phyloP scores from a whole-genome alignment of 139 green algal species.

The Spirogloea muscicola region DNA sequence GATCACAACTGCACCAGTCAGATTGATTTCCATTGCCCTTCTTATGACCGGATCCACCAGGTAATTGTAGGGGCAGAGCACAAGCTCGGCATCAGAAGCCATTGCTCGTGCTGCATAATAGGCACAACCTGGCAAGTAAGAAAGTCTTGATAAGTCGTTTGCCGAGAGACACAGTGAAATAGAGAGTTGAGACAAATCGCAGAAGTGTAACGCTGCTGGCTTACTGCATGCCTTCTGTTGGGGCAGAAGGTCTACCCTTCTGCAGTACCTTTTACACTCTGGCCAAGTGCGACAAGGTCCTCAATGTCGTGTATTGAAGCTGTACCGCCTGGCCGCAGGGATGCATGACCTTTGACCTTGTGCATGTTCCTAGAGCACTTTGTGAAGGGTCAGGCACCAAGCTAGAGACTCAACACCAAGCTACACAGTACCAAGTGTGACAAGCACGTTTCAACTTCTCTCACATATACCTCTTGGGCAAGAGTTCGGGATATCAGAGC shows the following conservation, averaged over 20 bases:
- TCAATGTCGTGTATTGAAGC: conserved; percentile 84
- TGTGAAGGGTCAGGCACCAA: too few relatives aligned
- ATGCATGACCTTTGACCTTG: conserved; percentile 9
- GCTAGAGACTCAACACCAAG: too few relatives aligned
- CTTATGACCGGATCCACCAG: conserved; percentile 66
- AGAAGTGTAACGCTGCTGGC: too few relatives aligned
- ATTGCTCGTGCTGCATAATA: conserved; percentile 77
- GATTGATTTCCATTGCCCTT: conserved; percentile 65
- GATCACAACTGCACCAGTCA: conserved; percentile 73
- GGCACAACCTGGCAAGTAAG: conserved; percentile 75
- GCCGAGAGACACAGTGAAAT: too few relatives aligned
- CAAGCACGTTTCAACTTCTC: too few relatives aligned
- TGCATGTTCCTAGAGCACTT: too few relatives aligned
- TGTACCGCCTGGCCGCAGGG: not conserved
- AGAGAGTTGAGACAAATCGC: not conserved
- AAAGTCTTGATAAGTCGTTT: too few relatives aligned
- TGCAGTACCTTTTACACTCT: conserved; percentile 40
- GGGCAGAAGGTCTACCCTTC: not conserved
- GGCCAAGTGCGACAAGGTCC: conserved; percentile 67
- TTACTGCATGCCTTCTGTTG: too few relatives aligned
- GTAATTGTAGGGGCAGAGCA: conserved; percentile 94
- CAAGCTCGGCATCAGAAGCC: conserved; percentile 71
- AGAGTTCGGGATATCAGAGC: too few relatives aligned
- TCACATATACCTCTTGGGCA: too few relatives aligned
- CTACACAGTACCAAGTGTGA: too few relatives aligned